Conservation (phyloP, 2,329 filamentous ascomycete genomes). For the Chalaropsis ovoidea region DNA sequence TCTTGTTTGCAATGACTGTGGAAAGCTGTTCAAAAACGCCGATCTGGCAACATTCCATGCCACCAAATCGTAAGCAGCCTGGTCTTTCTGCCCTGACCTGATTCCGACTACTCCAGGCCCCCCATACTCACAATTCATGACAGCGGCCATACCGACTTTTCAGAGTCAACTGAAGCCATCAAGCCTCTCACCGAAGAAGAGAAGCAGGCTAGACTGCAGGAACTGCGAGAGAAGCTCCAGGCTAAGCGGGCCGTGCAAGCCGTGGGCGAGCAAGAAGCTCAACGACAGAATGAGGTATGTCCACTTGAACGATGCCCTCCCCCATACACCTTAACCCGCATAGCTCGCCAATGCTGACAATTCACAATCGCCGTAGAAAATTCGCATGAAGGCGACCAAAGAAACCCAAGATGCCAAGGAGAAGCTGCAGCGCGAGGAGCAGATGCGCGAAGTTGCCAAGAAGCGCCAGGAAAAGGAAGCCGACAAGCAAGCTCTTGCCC, state of each 20-base stretch:
- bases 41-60: constrained; percentile 84
- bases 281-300: constrained; percentile 71
- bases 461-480: constrained; percentile 83
- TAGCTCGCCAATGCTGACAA: background rate
- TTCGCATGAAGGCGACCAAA: constrained; percentile 76
- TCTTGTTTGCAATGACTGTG: constrained; percentile 87
- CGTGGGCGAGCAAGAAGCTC: constrained; percentile 65
- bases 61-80: constrained; percentile 56
- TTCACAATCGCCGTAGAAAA: constrained; percentile 40
- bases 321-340: background rate
- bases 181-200: constrained; percentile 84
- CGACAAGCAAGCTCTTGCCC: constrained; percentile 74
- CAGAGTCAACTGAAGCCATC: constrained; percentile 86
- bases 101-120: background rate
- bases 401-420: constrained; percentile 86
- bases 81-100: background rate
- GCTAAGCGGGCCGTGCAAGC: constrained; percentile 61
- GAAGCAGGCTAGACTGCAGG: constrained; percentile 68
- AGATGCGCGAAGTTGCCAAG: constrained; percentile 77
- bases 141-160: constrained; percentile 74
- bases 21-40: constrained; percentile 76
- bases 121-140: background rate
- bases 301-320: background rate
- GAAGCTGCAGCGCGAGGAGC: constrained; percentile 75
- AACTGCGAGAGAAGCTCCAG: constrained; percentile 60